phyloP scores from a whole-genome alignment of 148 eudicot genomes.

The Salicornia ramosissima region DNA sequence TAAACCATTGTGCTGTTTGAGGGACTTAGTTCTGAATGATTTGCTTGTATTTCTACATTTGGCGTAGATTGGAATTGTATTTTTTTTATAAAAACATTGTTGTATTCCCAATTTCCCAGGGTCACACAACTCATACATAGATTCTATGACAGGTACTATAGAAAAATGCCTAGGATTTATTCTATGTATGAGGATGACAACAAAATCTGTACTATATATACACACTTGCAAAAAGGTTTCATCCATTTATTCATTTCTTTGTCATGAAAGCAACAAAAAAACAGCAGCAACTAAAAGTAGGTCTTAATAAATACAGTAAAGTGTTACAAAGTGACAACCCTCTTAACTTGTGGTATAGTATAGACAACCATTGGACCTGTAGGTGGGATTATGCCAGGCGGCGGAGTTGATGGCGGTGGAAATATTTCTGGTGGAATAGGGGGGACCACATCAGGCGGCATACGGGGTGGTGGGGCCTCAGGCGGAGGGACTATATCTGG shows the following conservation, averaged over 20 bases:
- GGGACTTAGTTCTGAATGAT: no score
- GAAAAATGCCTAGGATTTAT: no score
- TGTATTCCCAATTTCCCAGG: no score
- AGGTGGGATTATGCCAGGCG: conserved; percentile 22
- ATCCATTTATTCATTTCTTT: background rate
- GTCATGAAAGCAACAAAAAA: background rate
- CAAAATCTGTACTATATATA: no score
- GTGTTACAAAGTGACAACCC: background rate
- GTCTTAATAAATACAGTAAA: background rate
- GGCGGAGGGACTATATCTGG: conserved; percentile 20
- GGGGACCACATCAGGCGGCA: conserved; percentile 25
- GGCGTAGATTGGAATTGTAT: no score
- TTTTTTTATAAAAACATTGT: no score
- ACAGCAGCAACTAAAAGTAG: background rate
- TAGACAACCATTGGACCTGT: conserved; percentile 20
- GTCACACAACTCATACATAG: no score
- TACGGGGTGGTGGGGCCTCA: conserved; percentile 12
- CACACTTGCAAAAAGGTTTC: no score
- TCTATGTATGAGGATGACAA: no score
- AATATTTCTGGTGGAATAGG: conserved; percentile 13
- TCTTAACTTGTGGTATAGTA: background rate
- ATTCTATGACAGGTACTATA: no score
- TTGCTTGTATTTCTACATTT: no score
- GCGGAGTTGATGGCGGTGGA: conserved; percentile 22
- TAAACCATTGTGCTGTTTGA: no score